Conservation (phyloP, 2,329 filamentous ascomycete genomes). For the Thyridium curvatum region DNA sequence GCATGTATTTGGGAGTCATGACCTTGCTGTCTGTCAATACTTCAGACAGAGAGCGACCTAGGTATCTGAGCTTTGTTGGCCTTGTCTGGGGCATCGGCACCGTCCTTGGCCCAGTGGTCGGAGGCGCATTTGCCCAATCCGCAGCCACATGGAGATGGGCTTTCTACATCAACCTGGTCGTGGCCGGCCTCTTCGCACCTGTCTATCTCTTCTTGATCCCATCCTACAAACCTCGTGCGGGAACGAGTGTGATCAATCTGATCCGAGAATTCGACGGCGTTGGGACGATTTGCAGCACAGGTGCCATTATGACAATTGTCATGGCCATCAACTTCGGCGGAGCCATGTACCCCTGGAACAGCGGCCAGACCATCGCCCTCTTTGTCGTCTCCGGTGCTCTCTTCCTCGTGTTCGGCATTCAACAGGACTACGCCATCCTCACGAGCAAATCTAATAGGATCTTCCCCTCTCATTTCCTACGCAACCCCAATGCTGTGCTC, state of each 20-base stretch:
- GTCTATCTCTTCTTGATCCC: conserved; percentile 22
- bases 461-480: conserved; percentile 42
- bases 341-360: conserved; percentile 37
- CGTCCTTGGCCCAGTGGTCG: conserved; percentile 39
- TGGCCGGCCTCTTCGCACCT: conserved; percentile 26
- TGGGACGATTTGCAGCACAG: conserved; percentile 34
- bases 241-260: conserved; percentile 12
- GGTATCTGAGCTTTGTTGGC: conserved; percentile 19
- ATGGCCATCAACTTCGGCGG: conserved; percentile 48
- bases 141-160: conserved; percentile 37
- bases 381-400: conserved; percentile 19
- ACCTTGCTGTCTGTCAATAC: conserved; percentile 17
- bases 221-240: conserved; percentile 7
- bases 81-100: conserved; percentile 35
- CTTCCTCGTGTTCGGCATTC: conserved; percentile 33
- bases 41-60: conserved; percentile 13
- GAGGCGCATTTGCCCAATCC: conserved; percentile 36
- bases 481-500: conserved; percentile 25
- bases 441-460: conserved; percentile 28
- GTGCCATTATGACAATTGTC: conserved; percentile 30
- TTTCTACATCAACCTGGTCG: conserved; percentile 52
- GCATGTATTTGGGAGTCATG: conserved; percentile 30
- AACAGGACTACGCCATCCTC: conserved; percentile 34
- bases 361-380: conserved; percentile 9
- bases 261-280: conserved; percentile 32